Base-by-base conservation (phyloP, 78 protist species). In the Dictyostelium citrinum region DNA sequence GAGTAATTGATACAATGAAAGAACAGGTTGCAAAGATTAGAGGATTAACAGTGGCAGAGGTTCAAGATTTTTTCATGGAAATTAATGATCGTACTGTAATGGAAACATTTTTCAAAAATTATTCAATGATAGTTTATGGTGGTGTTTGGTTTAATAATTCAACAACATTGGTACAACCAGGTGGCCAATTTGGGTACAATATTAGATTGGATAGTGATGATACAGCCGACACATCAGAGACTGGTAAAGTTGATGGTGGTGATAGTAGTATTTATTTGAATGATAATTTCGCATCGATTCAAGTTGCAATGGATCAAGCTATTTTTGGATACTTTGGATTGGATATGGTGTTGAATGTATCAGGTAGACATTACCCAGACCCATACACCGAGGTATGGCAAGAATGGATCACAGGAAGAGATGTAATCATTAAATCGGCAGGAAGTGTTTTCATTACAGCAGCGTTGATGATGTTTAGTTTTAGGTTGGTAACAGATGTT, bases 231-330 rank as follows among this genome's bases (percentile, higher is more conserved):
- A 77, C 45, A 10, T 51, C 49, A 24, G 45, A 68, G 12, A 16
- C 22, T 0, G 16, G 24, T 37, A 45, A n/a, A 24, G 43, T 6
- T 5, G 55, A 77, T 20, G 67, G 33, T 46, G 22, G 37, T n/a
- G 82, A 77, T 77, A 45, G 64, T 14, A 10, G 16, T 14, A 17
- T 77, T 46, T 77, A 77, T 16, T 37, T 39, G 6, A 45, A 29
- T 3, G 24, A 27, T 17, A 72, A 72, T 12, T 76, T 77, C 22
- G 31, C 60, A 22, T 24, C 29, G 0, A 29, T 88, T 3, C 93
- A 75, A 41, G 81, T 76, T 24, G 91, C 91, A 14, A 37, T 85
- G n/a, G 91, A 85, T 76, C 80, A 76, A 60, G 72, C 91, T 12
- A 76, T 85, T 41, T 45, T 76, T 20, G 17, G 16, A 10, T 35